A percentile compares a stretch with the other conserved stretches of the same genome.
Conservation (phyloP, 2,329 filamentous ascomycete genomes). For the Alternaria ethzedia region DNA sequence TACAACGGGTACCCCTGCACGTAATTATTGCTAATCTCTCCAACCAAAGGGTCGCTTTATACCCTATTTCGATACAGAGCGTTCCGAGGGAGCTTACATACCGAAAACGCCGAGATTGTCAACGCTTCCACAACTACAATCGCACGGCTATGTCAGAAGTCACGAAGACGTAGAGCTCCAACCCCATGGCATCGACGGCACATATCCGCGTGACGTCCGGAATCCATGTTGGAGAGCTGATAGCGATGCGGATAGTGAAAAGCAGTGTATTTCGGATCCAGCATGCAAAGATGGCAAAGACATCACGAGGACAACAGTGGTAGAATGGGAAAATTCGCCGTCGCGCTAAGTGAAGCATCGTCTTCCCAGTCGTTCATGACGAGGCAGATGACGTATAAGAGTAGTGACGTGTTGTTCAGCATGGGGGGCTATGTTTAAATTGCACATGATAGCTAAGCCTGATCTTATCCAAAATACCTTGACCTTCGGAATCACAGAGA, state of each 20-base stretch:
- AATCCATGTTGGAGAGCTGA: neutral
- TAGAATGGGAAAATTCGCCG: neutral
- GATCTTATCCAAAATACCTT: too few species aligned
- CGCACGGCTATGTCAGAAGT: neutral
- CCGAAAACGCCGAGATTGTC: neutral
- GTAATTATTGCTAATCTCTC: too few species aligned
- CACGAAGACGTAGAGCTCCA: neutral
- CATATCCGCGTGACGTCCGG: neutral
- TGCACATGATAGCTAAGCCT: too few species aligned
- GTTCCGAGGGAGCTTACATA: too few species aligned
- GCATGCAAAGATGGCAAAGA: neutral
- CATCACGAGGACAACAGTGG: neutral
- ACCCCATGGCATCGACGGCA: neutral
- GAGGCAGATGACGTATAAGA: neutral
- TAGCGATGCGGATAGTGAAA: neutral
- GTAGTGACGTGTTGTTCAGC: too few species aligned
- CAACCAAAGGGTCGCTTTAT: constrained; percentile 1
- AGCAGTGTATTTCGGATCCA: neutral
- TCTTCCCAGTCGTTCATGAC: neutral
- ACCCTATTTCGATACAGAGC: constrained; percentile 5
- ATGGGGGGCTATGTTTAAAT: too few species aligned
- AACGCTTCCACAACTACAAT: neutral
- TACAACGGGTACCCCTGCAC: neutral
- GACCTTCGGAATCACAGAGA: too few species aligned
- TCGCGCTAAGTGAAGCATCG: neutral